Base-by-base conservation (phyloP, 75 land plant species). In the Pinus tabuliformis region DNA sequence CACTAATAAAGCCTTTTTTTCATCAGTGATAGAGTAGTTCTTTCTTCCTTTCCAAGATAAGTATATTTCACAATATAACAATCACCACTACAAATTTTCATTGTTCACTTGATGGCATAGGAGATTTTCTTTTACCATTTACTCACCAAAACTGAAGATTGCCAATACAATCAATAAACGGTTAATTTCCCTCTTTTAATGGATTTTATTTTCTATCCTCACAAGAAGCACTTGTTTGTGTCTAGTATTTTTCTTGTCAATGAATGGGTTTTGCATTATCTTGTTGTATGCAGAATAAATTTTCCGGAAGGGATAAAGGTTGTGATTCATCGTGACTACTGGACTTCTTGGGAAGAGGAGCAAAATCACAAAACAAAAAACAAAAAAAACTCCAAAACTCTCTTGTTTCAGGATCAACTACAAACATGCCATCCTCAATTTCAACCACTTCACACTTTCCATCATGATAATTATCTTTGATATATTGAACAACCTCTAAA, bases 371-470 rank as follows among this genome's bases (percentile, higher is more conserved):
- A 26, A 26, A n/a, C n/a, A 26, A 26, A 26, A 26, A 0, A 26
- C 0, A 98, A 88, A 97, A 97, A 6, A 95, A 85, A 28, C 89
- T 84, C 99, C 99, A 97, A 72, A 97, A 97, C 74, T 97, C 98
- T 33, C 95, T 95, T 78, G 93, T 83, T 75, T 95, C 98, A 70
- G 95, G 89, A 80, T 97, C 99, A 86, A 93, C 90, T 88, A 92
- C 97, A 74, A 92, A 73, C 59, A 81, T 95, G 37, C 99, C 98
- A 86, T 97, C 99, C 88, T 97, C 99, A 74, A 97, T 80, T 30
- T 91, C 78, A 68, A 91, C 98, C 22, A 97, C 76, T 59, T 92
- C 99, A 80, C 98, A 97, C 75, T 91, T 97, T 30, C 99, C 99
- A 79, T 95, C 86, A 79, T 95, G 99, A 83, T 92, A 86, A 59